Base-by-base conservation (phyloP, 192 early-diverging fungal species). In the Pilobolus umbonatus region DNA sequence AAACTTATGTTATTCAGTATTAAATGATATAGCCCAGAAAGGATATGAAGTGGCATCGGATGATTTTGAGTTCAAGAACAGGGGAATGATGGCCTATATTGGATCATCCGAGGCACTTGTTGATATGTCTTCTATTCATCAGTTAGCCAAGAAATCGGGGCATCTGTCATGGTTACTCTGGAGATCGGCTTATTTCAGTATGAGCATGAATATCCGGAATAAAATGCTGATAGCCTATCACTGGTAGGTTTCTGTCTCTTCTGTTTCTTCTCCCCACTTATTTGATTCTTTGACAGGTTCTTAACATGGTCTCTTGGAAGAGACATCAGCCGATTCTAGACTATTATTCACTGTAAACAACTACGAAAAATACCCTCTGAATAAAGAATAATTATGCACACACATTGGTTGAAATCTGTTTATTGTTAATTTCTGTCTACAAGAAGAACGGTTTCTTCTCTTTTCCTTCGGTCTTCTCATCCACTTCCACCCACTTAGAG, bases 191-290 rank as follows among this genome's bases (percentile, higher is more conserved):
- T 91, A 91, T 64, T 60, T 89, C 28, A 84, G 76, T 4, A 83
- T 83, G 81, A 79, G 71, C 40, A 84, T 89, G 32, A 79, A 72
- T 7, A 28, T 73, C 7, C 57, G 85, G 40, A 91, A 91, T 74
- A 89, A 84, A 71, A 72, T 88, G 71, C 62, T 86, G 10, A 91
- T 90, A 65, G 82, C 86, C 0, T 75, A 83, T 75, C 80, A 85
- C 57, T 88, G 86, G 85, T 61, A 60, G 43, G 52, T 71, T 17
- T 0, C 12, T 61, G 39, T 43, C 8, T 54, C 15, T n/a, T 3
- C 29, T 4, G 7, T 14, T 42, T 19, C 28, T 17, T 56, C 9
- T 19, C 12, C 5, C 12, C 15, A 40, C 24, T 55, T 0, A 53
- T 6, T 2, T 19, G 17, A 43, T 1, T 40, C 3, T 57, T 10